phyloP scores from a whole-genome alignment of 2,329 filamentous ascomycete genomes.

The Fusarium sp. region DNA sequence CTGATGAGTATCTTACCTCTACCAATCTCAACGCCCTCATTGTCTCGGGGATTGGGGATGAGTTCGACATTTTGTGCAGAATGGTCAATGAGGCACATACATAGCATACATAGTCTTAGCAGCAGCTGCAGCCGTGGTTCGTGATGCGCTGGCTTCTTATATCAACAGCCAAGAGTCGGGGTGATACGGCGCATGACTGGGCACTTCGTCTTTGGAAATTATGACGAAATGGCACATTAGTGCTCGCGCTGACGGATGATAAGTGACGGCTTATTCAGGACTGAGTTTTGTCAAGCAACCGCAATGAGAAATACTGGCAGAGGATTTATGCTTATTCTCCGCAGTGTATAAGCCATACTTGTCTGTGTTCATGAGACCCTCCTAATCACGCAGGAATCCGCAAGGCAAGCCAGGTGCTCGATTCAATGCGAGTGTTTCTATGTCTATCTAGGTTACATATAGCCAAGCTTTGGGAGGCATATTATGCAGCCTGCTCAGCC shows the following conservation, averaged over 20 bases:
- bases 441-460: neutral
- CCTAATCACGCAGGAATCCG: neutral
- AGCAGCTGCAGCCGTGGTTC: neutral
- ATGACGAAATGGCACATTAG: slow-evolving; percentile 8
- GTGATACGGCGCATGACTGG: neutral
- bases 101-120: neutral
- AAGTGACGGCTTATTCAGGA: neutral
- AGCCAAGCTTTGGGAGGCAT: neutral
- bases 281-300: neutral
- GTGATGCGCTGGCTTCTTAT: neutral
- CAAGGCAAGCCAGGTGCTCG: neutral
- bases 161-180: neutral
- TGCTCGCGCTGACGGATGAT: slow-evolving; percentile 5
- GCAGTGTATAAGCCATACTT: neutral
- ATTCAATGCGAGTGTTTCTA: neutral
- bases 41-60: slow-evolving; percentile 6
- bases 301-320: neutral
- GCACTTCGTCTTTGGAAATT: neutral
- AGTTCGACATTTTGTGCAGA: neutral
- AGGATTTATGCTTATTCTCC: neutral
- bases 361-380: neutral
- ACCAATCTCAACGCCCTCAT: slow-evolving; percentile 36
- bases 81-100: neutral
- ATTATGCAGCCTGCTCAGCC: neutral
- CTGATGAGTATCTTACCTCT: slow-evolving; percentile 13